These are phyloP conservation scores for Globisporangium nodosum DNA, from an alignment of 352 stramenopile species.

Conservation along the genomic window DNA sequence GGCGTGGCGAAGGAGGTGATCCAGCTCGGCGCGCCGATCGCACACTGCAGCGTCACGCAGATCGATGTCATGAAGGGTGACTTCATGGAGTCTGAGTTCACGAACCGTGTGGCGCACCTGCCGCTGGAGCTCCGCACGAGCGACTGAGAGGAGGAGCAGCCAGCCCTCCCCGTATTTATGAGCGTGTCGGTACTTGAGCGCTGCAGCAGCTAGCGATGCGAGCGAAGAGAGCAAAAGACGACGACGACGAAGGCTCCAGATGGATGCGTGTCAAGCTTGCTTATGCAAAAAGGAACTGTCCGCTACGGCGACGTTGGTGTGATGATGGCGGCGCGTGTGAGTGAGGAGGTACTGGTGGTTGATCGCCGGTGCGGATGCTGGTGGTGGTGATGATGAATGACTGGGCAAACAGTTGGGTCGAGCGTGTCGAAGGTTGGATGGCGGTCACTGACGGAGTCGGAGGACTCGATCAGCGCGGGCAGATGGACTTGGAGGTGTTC, in stretches of 20 bases:
- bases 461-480: background rate
- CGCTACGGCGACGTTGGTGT: background rate
- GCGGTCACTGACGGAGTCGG: background rate
- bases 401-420: too few species aligned
- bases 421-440: too few species aligned
- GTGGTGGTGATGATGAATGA: too few species aligned
- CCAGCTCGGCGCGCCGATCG: conserved; percentile 65
- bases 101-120: conserved; percentile 65
- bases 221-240: background rate
- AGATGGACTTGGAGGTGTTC: conserved; percentile 7
- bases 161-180: background rate
- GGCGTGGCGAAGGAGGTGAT: conserved; percentile 69
- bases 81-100: conserved; percentile 40
- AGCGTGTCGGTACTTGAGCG: background rate
- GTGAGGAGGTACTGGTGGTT: background rate
- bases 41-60: conserved; percentile 69
- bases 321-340: background rate
- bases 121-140: conserved; percentile 69
- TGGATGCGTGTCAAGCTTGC: background rate
- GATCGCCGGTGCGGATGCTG: background rate
- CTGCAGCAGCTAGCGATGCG: background rate
- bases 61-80: conserved; percentile 52
- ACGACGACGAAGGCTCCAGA: background rate
- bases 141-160: conserved; percentile 29
- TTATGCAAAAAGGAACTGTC: conserved; percentile 1